A percentile compares a stretch with the other conserved stretches of the same genome.
phyloP scores from a whole-genome alignment of 345 rosid species.

The Syzygium aqueum region DNA sequence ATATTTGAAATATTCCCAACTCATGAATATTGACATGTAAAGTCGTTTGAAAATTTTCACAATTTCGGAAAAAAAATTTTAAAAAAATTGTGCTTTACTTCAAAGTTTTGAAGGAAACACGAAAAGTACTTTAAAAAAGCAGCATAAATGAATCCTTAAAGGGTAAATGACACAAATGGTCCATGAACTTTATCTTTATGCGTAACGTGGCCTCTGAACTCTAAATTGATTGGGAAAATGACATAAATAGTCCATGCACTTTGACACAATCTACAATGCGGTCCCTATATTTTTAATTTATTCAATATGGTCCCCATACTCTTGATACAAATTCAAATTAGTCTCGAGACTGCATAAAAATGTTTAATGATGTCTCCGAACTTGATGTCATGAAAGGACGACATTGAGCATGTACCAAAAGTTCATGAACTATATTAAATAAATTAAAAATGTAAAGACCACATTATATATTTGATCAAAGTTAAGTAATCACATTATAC shows the following conservation, averaged over 20 bases:
- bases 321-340: too few relatives aligned
- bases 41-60: background rate
- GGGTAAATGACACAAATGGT: too few relatives aligned
- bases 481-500: accelerated
- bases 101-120: background rate
- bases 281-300: accelerated
- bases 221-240: too few relatives aligned
- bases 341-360: background rate
- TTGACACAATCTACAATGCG: too few relatives aligned
- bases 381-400: too few relatives aligned
- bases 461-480: accelerated
- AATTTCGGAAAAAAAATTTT: background rate
- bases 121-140: background rate
- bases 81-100: background rate
- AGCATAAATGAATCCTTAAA: background rate
- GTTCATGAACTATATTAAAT: too few relatives aligned
- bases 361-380: accelerated
- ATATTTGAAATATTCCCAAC: background rate
- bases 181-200: background rate
- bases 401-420: too few relatives aligned
- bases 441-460: too few relatives aligned
- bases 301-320: too few relatives aligned
- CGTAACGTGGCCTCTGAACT: accelerated
- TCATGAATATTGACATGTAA: background rate
- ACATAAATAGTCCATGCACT: too few relatives aligned